phyloP scores from a whole-genome alignment of 129 eudicot genomes.

The sunflower (Helianthus annuus) region HanXRQr2.0-SUNRISE NC_035438.2:102502553-102503052 shows the following conservation, averaged over 20 bases:
- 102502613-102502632: not conserved
- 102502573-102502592: slow-evolving; percentile 99
- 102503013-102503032: slow-evolving; percentile 79
- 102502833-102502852: not conserved
- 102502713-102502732: slow-evolving; percentile 97
- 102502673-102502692: slow-evolving; percentile 83
- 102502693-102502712: slow-evolving; percentile 94
- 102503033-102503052: not conserved
- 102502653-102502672: slow-evolving; percentile 11
- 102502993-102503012: slow-evolving; percentile 71
- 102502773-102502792: slow-evolving; percentile 95
- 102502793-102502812: slow-evolving; percentile 92
- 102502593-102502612: slow-evolving; percentile 74
- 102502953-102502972: slow-evolving; percentile 81
- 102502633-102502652: not conserved
- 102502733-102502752: slow-evolving; percentile 82
- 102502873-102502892: not conserved
- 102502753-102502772: slow-evolving; percentile 84
- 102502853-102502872: not conserved
- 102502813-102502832: slow-evolving; percentile 51
- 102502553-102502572: slow-evolving; percentile 88
- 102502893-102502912: slow-evolving; percentile 36
- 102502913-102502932: slow-evolving; percentile 84
- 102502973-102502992: slow-evolving; percentile 72
- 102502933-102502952: slow-evolving; percentile 94